A percentile compares a stretch with the other conserved stretches of the same genome.
Conservation (phyloP, 2,329 filamentous ascomycete genomes). For the Dactylellina parvicollis region DNA sequence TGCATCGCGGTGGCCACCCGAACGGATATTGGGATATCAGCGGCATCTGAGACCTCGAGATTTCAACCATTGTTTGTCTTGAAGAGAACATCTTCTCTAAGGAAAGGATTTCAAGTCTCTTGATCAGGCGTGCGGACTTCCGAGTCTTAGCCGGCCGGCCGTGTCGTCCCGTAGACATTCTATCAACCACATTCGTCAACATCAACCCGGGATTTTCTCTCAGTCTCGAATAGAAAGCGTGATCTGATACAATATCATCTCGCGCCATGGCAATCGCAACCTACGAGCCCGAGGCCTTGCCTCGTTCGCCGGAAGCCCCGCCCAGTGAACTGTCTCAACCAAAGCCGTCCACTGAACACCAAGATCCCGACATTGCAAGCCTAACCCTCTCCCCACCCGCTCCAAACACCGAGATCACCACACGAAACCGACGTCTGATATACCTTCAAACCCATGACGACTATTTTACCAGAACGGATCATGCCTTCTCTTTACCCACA, state of each 20-base stretch:
- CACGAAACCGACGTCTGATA: conserved; percentile 40
- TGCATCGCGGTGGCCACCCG: conserved; percentile 1
- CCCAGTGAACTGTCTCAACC: no score
- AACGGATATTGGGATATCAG: neutral
- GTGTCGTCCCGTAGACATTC: no score
- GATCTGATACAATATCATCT: no score
- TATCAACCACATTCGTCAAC: no score
- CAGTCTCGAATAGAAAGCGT: no score
- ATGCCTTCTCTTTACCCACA: conserved; percentile 48
- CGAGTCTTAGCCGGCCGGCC: no score
- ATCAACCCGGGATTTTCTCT: no score
- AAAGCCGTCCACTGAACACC: neutral
- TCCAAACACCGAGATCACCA: conserved; percentile 30
- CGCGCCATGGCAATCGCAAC: conserved; percentile 23
- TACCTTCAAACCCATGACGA: conserved; percentile 48
- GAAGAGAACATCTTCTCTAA: no score
- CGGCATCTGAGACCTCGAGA: neutral
- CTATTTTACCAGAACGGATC: conserved; percentile 40
- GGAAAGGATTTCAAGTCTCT: no score
- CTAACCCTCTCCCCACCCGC: conserved; percentile 18
- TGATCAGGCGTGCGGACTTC: no score
- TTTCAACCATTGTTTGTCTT: neutral
- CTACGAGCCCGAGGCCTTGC: no score
- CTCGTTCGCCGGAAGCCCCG: no score
- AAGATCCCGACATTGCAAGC: conserved; percentile 18